Base-by-base conservation (phyloP, 352 stramenopile species). In the Phytophthora ohioensis region DNA sequence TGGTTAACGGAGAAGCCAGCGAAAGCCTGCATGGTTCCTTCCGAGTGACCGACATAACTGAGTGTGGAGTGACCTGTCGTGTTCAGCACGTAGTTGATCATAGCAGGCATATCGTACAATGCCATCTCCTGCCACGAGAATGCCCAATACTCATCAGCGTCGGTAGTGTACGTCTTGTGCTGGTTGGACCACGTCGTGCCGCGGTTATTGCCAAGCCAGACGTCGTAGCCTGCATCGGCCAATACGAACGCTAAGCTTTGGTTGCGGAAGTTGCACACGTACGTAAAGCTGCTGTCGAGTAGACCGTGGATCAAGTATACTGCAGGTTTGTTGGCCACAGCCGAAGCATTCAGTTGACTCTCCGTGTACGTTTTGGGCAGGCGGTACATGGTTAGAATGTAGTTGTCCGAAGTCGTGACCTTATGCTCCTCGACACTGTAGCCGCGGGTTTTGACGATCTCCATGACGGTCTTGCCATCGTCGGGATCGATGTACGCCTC, bases 191-290 rank as follows among this genome's bases (percentile, higher is more conserved):
- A 91, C 10, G 82, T 91, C 49, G 80, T 87, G 51, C 82, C 82
- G 56, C 82, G 82, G 60, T 91, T 91, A 69, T 91, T 91, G 63
- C 82, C 82, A 31, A 91, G 77, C 82, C 82, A 91, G 53, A 91
- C 82, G 47, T 91, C 82, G 55, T 88, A 91, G 9, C 80, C 82
- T 1, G 80, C 82, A 39, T 91, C 82, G 0, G 80, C 80, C 32
- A 91, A 63, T 30, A 91, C 17, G 64, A 83, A 91, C 7, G 80
- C 82, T 39, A 91, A 75, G 43, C 80, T 89, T 52, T 91, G 82
- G 30, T 75, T 85, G 31, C 79, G 74, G 73, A 73, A 91, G 69
- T 91, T 91, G 64, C 76, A 72, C 15, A 89, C 79, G 51, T 69
- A 91, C 39, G 82, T 91, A 68, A 76, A 91, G 64, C 76, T 87